Percentiles rank a stretch among this genome's conserved stretches.
Evolutionary conservation across 1,284 basidiomycete genomes (phyloP).

Genomic region (Chalciporus piperatoides): DNA sequence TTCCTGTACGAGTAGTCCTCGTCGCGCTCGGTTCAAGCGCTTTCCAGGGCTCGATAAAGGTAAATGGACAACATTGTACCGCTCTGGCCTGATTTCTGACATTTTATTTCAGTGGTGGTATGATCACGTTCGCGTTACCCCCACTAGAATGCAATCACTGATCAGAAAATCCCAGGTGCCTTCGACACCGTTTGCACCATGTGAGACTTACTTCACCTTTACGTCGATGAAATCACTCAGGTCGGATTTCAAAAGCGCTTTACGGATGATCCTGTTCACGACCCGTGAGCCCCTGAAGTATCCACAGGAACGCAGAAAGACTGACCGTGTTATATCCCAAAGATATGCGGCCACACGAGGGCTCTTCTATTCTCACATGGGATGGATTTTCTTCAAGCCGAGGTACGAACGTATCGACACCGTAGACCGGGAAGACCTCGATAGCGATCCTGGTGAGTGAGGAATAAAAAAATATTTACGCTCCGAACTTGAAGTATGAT

Average conservation of each 20-base stretch:
- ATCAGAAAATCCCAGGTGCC: slow-evolving; percentile 48
- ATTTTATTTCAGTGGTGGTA: slow-evolving; percentile 45
- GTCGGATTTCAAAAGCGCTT: slow-evolving; percentile 47
- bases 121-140: slow-evolving; percentile 16
- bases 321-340: not conserved
- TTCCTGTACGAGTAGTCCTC: slow-evolving; percentile 54
- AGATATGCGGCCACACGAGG: slow-evolving; percentile 74
- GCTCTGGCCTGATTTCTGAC: not conserved
- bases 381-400: slow-evolving; percentile 82
- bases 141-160: not conserved
- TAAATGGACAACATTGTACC: slow-evolving; percentile 9
- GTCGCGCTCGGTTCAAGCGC: slow-evolving; percentile 68
- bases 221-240: not conserved
- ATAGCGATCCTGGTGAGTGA: slow-evolving; percentile 58
- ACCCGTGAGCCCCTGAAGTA: slow-evolving; percentile 50
- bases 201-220: slow-evolving; percentile 36
- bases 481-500: slow-evolving; percentile 1
- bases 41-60: slow-evolving; percentile 64
- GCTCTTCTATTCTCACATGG: slow-evolving; percentile 73
- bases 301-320: not conserved
- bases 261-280: slow-evolving; percentile 71
- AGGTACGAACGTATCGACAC: slow-evolving; percentile 59
- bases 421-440: slow-evolving; percentile 70
- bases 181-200: slow-evolving; percentile 75
- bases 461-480: not conserved